Evolutionary conservation across 495 filamentous ascomycete genomes (phyloP).

Genomic region (Geopyxis carbonaria): DNA sequence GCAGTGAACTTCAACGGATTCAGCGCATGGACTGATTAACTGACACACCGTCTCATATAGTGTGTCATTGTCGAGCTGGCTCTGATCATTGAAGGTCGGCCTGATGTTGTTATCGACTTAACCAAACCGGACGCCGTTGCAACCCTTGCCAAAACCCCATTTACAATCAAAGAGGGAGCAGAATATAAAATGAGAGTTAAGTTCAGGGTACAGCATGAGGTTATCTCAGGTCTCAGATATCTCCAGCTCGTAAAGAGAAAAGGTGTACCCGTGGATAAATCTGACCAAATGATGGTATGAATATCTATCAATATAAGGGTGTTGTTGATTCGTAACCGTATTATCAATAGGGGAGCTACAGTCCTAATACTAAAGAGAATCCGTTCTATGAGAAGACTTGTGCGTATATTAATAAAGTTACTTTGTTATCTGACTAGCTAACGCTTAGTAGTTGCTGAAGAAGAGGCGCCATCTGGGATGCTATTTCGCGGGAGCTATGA

Average conservation of each 20-base stretch:
- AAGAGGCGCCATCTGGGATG: constrained; percentile 83
- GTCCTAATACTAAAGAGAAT: constrained; percentile 71
- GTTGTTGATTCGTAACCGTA: no score
- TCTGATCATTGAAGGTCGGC: constrained; percentile 59
- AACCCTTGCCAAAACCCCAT: constrained; percentile 67
- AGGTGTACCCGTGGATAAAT: constrained; percentile 69
- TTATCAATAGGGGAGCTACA: constrained; percentile 57
- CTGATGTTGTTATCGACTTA: constrained; percentile 74
- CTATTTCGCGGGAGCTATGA: constrained; percentile 71
- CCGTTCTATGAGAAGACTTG: constrained; percentile 77
- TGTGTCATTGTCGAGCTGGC: constrained; percentile 68
- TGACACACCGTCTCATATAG: constrained; percentile 36
- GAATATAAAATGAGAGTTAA: constrained; percentile 80
- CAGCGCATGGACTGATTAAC: no score
- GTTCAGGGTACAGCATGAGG: constrained; percentile 91
- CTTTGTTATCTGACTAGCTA: constrained; percentile 1
- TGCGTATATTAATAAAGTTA: constrained; percentile 32
- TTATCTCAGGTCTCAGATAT: constrained; percentile 86
- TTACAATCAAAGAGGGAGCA: constrained; percentile 90
- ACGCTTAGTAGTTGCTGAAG: constrained; percentile 49
- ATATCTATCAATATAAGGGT: constrained; percentile 13
- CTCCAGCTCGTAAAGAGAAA: constrained; percentile 81
- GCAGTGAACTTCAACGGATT: no score
- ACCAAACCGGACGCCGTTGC: constrained; percentile 43
- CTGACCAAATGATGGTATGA: constrained; percentile 91